phyloP scores from a whole-genome alignment of 176 grass and related monocot genomes.

The Bothriochloa decipiens region DNA sequence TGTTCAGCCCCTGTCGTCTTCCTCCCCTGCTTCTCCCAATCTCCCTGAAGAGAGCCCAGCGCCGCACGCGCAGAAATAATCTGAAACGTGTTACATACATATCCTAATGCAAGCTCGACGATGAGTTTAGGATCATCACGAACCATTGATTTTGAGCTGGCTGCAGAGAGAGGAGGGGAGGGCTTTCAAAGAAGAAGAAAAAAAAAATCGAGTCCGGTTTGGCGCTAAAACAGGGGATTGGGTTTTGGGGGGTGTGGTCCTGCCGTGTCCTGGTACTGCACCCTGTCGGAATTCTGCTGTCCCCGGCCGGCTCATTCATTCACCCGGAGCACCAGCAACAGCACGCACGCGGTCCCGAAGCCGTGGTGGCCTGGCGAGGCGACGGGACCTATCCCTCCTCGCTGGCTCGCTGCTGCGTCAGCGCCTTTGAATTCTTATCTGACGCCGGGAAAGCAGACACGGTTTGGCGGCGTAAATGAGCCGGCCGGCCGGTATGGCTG shows the following conservation, averaged over 20 bases:
- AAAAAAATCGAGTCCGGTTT: neutral
- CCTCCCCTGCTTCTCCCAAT: neutral
- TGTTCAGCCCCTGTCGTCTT: neutral
- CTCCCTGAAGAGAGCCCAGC: no score
- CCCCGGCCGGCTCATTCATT: slow-evolving; percentile 18
- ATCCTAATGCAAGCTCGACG: neutral
- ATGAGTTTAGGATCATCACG: neutral
- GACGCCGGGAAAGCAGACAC: neutral
- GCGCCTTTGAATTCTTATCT: neutral
- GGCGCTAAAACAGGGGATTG: slow-evolving; percentile 30
- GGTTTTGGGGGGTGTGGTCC: neutral
- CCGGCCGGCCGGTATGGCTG: slow-evolving; percentile 14
- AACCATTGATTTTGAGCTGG: neutral
- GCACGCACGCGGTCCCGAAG: neutral
- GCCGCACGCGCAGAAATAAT: no score
- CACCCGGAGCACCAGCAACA: neutral
- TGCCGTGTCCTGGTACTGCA: neutral
- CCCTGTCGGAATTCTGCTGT: slow-evolving; percentile 33
- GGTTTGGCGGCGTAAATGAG: slow-evolving; percentile 33
- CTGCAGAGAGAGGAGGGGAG: neutral
- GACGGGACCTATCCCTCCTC: no score
- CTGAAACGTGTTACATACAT: no score
- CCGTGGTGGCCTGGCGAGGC: no score
- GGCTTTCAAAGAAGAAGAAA: neutral
- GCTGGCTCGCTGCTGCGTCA: neutral